Evolutionary conservation across 208 protist genomes (phyloP).

Genomic region (Crithidia brevicula): DNA sequence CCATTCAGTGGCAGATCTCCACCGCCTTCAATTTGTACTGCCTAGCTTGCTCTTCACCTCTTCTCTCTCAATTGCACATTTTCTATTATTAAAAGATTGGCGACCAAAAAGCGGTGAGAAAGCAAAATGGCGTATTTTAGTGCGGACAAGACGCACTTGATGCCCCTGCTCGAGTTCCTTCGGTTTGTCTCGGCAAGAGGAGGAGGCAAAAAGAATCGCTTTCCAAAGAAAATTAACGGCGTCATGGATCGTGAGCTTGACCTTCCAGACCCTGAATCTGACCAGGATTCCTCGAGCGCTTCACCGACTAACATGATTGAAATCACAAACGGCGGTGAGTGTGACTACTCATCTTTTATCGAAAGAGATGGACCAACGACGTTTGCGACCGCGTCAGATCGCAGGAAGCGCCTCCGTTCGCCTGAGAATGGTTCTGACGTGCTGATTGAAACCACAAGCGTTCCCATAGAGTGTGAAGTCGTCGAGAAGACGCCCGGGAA

Average conservation of each 20-base stretch:
- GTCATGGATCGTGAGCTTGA: neutral
- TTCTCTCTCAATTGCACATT: too few relatives aligned
- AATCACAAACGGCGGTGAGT: neutral
- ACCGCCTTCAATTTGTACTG: too few relatives aligned
- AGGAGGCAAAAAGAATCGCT: neutral
- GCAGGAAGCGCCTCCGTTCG: slow-evolving; percentile 26
- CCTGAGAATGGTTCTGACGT: neutral
- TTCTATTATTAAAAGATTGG: too few relatives aligned
- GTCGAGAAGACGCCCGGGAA: slow-evolving; percentile 12
- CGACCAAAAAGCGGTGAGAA: neutral
- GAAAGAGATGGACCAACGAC: too few relatives aligned
- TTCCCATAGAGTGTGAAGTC: slow-evolving; percentile 25
- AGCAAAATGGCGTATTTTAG: neutral
- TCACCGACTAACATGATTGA: neutral
- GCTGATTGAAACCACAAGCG: neutral
- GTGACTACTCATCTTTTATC: neutral
- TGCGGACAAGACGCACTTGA: slow-evolving; percentile 33
- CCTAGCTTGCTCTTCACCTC: too few relatives aligned
- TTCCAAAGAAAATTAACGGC: slow-evolving; percentile 36
- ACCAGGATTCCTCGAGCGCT: neutral
- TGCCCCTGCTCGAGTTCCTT: slow-evolving; percentile 57
- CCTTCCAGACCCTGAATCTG: neutral
- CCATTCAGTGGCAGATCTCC: too few relatives aligned
- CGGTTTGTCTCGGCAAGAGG: slow-evolving; percentile 24
- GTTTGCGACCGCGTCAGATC: neutral